phyloP scores from a whole-genome alignment of 2,329 filamentous ascomycete species.

The Cryphonectria parasitica region DNA sequence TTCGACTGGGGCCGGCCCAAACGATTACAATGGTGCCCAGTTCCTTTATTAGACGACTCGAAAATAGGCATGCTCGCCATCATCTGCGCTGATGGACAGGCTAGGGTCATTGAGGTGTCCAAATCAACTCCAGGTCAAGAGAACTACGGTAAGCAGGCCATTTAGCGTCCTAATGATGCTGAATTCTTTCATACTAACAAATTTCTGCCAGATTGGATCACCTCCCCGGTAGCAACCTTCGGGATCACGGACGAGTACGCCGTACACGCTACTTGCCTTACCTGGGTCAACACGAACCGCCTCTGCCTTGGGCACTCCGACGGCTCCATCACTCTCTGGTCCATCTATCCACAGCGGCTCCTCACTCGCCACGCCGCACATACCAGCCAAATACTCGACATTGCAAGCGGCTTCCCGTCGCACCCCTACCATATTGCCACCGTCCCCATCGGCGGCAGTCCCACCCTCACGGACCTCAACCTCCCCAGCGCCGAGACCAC shows the following conservation, averaged over 20 bases:
- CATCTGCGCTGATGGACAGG: conserved; percentile 54
- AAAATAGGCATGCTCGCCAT: conserved; percentile 50
- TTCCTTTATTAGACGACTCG: conserved; percentile 39
- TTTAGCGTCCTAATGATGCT: background rate
- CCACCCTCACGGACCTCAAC: conserved; percentile 57
- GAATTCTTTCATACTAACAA: conserved; percentile 32
- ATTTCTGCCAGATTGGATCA: conserved; percentile 46
- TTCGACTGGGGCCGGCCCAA: conserved; percentile 55
- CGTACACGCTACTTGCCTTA: conserved; percentile 55
- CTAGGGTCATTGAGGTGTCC: conserved; percentile 52
- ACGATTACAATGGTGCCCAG: conserved; percentile 58
- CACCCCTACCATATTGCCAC: conserved; percentile 60
- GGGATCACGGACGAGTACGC: conserved; percentile 50
- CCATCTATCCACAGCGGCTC: conserved; percentile 52
- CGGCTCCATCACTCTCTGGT: conserved; percentile 61
- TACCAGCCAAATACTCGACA: conserved; percentile 56
- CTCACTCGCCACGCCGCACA: conserved; percentile 59
- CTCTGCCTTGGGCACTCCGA: conserved; percentile 60
- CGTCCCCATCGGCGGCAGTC: conserved; percentile 56
- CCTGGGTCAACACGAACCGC: conserved; percentile 60
- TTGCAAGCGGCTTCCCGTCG: conserved; percentile 60
- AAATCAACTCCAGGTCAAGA: conserved; percentile 36
- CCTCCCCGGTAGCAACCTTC: conserved; percentile 49
- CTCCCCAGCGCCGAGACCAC: conserved; percentile 57
- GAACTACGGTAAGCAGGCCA: conserved; percentile 45